Conservation (phyloP, 768 basidiomycete genomes). For the Erythrobasidium yunnanense region DNA sequence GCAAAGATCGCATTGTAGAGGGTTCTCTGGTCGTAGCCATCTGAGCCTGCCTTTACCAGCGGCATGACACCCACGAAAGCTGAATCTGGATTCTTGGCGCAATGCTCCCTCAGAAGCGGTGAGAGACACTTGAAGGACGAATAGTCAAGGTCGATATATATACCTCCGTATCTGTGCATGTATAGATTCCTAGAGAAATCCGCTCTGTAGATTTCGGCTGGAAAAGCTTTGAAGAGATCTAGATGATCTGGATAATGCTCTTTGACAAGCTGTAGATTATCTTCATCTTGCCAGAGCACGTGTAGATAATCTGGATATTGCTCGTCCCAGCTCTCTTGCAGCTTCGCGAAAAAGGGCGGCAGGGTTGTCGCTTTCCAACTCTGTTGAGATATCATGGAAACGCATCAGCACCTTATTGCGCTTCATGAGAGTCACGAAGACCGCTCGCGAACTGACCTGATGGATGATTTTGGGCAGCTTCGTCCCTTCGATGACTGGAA, state of each 20-base stretch:
- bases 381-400: background rate
- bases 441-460: too few relatives aligned
- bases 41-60: background rate
- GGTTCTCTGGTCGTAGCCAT: background rate
- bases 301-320: background rate
- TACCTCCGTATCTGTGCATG: background rate
- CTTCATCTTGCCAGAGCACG: background rate
- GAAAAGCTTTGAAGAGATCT: background rate
- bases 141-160: background rate
- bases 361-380: background rate
- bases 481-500: background rate
- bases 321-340: background rate
- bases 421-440: too few relatives aligned
- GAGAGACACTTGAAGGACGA: background rate
- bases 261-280: background rate
- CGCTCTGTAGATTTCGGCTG: background rate
- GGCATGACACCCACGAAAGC: background rate
- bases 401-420: background rate
- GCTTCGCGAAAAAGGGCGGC: background rate
- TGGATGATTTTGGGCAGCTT: background rate
- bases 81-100: background rate
- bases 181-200: background rate
- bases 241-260: background rate
- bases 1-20: background rate
- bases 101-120: background rate